A percentile compares a stretch with the other conserved stretches of the same genome.
Evolutionary conservation across 768 basidiomycete genomes (phyloP).

Genomic region (Polyporus arcularius): DNA sequence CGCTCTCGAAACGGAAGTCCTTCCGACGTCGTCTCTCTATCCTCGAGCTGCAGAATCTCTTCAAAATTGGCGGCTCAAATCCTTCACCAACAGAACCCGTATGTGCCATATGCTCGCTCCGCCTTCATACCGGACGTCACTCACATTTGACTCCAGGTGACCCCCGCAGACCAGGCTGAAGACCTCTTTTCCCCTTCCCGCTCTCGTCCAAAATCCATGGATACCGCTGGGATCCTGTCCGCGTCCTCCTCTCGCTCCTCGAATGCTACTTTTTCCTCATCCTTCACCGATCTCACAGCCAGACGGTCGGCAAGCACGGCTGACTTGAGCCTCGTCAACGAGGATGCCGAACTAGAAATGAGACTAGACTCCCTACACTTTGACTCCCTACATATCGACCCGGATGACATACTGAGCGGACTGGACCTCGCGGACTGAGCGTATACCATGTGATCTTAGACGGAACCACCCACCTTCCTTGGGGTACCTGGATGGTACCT

Average conservation of each 20-base stretch:
- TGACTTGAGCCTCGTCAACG: slow-evolving; percentile 9
- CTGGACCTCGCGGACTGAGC: not conserved
- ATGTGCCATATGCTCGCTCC: not conserved
- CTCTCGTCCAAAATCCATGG: slow-evolving; percentile 12
- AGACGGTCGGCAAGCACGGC: slow-evolving; percentile 10
- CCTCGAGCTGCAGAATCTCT: slow-evolving; percentile 35
- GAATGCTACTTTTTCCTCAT: slow-evolving; percentile 5
- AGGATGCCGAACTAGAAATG: slow-evolving; percentile 61
- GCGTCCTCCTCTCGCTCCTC: slow-evolving; percentile 10
- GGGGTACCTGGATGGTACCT: too few species aligned
- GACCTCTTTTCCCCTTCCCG: slow-evolving; percentile 15
- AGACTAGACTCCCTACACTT: slow-evolving; percentile 73
- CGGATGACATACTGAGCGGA: slow-evolving; percentile 45
- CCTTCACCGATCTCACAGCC: not conserved
- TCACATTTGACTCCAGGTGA: not conserved
- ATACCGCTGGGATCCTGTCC: slow-evolving; percentile 10
- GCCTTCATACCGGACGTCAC: too few species aligned
- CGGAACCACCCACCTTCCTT: not conserved
- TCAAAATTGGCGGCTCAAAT: slow-evolving; percentile 20
- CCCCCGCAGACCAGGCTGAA: not conserved
- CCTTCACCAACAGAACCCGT: slow-evolving; percentile 13
- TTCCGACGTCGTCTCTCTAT: slow-evolving; percentile 35
- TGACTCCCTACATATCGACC: slow-evolving; percentile 68
- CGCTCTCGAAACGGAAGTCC: slow-evolving; percentile 27
- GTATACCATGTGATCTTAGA: not conserved